Evolutionary conservation across 1,284 basidiomycete species (phyloP).

Genomic region (Peniophora sp.): DNA sequence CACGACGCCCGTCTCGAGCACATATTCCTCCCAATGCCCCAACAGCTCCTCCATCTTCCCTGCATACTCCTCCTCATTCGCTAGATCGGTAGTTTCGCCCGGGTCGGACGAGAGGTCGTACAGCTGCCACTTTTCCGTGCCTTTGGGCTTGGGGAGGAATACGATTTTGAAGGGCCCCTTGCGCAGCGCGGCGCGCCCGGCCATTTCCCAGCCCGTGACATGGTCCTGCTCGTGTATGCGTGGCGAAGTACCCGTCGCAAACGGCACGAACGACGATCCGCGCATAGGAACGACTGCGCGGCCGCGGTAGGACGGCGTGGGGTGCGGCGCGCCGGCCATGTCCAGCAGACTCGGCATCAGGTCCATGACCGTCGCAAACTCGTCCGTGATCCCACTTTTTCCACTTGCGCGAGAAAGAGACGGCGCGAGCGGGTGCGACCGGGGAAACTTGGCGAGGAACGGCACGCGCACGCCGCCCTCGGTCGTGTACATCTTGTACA

Average conservation of each 20-base stretch:
- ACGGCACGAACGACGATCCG: conserved; percentile 12
- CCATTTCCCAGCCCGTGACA: conserved; percentile 14
- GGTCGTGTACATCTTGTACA: conserved; percentile 16
- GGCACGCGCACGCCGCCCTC: conserved; percentile 17
- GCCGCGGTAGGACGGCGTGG: conserved; percentile 7
- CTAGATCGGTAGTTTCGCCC: conserved; percentile 14
- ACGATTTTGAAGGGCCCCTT: conserved; percentile 11
- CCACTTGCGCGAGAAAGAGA: neutral
- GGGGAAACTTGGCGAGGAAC: conserved; percentile 12
- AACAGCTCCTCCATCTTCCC: too few relatives aligned
- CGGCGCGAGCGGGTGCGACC: conserved; percentile 8
- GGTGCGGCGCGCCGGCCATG: conserved; percentile 8
- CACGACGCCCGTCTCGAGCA: too few relatives aligned
- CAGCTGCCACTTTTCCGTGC: conserved; percentile 14
- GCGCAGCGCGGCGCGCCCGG: conserved; percentile 13
- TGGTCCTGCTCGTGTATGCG: conserved; percentile 11
- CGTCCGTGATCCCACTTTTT: conserved; percentile 1
- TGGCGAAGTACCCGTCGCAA: neutral
- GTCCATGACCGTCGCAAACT: conserved; percentile 17
- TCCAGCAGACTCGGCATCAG: conserved; percentile 16
- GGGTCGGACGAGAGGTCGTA: conserved; percentile 11
- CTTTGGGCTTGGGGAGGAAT: conserved; percentile 11
- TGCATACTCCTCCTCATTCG: too few relatives aligned
- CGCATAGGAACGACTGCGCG: conserved; percentile 14
- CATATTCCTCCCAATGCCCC: too few relatives aligned